phyloP scores from a whole-genome alignment of 345 rosid genomes.

The Limnanthes douglasii region DNA sequence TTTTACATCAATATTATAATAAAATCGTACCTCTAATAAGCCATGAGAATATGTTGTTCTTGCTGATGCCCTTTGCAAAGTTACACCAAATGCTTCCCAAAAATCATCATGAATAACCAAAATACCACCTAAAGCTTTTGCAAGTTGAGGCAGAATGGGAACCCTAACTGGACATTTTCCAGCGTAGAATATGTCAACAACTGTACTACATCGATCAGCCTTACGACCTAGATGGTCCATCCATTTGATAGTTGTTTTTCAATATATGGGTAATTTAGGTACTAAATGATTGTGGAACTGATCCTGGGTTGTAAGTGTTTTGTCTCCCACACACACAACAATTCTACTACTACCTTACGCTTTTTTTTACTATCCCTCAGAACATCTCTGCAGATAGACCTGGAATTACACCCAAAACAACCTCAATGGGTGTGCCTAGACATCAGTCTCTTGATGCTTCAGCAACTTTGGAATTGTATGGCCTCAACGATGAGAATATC shows the following conservation, averaged over 20 bases:
- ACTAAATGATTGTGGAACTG: conserved; percentile 46
- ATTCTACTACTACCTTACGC: conserved; percentile 54
- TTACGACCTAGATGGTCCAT: conserved; percentile 50
- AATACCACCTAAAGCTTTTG: conserved; percentile 65
- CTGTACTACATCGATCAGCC: conserved; percentile 35
- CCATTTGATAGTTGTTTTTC: conserved; percentile 54
- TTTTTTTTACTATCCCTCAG: conserved; percentile 42
- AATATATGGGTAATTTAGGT: conserved; percentile 48
- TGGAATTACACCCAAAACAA: conserved; percentile 49
- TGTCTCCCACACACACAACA: conserved; percentile 66
- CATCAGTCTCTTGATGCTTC: conserved; percentile 66
- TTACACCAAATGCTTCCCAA: conserved; percentile 72
- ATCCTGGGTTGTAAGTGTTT: conserved; percentile 57
- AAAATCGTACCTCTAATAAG: conserved; percentile 51
- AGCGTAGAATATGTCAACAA: conserved; percentile 63
- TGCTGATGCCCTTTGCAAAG: conserved; percentile 56
- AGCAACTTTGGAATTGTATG: conserved; percentile 38
- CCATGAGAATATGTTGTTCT: conserved; percentile 54
- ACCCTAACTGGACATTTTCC: conserved; percentile 70
- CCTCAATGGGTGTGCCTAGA: conserved; percentile 54
- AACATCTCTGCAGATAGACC: conserved; percentile 63
- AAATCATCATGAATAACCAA: conserved; percentile 69
- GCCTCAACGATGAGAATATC: conserved; percentile 58
- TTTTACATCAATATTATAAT: conserved; percentile 32
- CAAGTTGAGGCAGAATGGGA: conserved; percentile 54